phyloP scores from a whole-genome alignment of 2,329 filamentous ascomycete species.

The Dactylonectria estremocensis region DNA sequence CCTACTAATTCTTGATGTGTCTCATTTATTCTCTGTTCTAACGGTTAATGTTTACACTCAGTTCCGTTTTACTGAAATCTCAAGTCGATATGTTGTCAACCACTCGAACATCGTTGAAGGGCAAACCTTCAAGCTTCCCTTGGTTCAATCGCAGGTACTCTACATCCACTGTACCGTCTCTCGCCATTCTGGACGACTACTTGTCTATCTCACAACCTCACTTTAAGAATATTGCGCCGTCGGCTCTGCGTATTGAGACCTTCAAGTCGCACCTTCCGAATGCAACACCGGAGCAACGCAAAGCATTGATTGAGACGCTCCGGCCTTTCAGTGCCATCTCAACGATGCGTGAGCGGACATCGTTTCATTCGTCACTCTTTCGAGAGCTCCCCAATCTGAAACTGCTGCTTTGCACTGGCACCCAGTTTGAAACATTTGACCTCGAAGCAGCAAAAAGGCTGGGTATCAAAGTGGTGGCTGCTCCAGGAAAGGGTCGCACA shows the following conservation, averaged over 20 bases:
- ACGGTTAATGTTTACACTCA: too few species aligned
- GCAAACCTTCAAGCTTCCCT: too few species aligned
- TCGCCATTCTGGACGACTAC: neutral
- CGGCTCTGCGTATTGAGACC: neutral
- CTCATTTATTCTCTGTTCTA: too few species aligned
- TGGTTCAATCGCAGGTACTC: too few species aligned
- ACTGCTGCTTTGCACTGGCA: constrained; percentile 74
- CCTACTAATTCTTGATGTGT: too few species aligned
- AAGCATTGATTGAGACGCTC: neutral
- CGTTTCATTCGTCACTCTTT: constrained; percentile 57
- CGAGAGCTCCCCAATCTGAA: constrained; percentile 73
- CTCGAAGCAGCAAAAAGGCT: constrained; percentile 45
- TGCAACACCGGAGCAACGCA: neutral
- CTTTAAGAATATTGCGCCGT: neutral
- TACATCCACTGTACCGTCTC: neutral
- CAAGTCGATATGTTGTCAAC: too few species aligned
- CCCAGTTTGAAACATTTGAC: constrained; percentile 73
- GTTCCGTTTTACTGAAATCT: too few species aligned
- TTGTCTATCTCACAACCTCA: neutral
- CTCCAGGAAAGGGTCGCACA: neutral
- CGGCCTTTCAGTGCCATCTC: neutral
- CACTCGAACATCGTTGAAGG: too few species aligned
- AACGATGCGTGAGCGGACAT: neutral
- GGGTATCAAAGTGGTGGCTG: neutral
- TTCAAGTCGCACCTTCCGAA: neutral